Percentiles rank a stretch among this genome's conserved stretches.
phyloP scores from a whole-genome alignment of 2,329 filamentous ascomycete species.

The Helicocarpus griseus region DNA sequence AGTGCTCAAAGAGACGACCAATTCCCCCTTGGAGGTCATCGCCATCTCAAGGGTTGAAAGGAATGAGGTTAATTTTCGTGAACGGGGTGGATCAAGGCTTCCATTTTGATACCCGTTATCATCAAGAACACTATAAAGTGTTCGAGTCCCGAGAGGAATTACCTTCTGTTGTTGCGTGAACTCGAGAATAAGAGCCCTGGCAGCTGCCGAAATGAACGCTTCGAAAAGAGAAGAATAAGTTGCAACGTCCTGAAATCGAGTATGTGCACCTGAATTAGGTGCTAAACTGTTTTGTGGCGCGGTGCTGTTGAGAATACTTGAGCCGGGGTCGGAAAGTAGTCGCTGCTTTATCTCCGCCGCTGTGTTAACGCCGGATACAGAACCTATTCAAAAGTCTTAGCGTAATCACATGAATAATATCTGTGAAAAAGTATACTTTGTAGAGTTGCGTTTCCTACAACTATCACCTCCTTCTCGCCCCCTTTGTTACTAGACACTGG shows the following conservation, averaged over 20 bases:
- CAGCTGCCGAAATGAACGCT: conserved; percentile 31
- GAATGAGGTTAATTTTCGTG: conserved; percentile 2
- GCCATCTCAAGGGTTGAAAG: conserved; percentile 29
- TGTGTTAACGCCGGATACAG: conserved; percentile 26
- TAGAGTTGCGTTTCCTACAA: conserved; percentile 1
- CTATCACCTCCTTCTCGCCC: conserved; percentile 10
- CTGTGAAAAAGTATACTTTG: neutral
- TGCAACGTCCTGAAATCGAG: neutral
- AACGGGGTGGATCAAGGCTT: conserved; percentile 17
- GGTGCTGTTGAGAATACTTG: conserved; percentile 9
- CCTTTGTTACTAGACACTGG: conserved; percentile 19
- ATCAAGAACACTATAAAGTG: conserved; percentile 28
- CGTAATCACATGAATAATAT: neutral
- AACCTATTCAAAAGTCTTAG: conserved; percentile 17
- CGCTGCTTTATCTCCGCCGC: conserved; percentile 27
- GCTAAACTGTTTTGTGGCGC: neutral
- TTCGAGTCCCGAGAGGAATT: conserved; percentile 32
- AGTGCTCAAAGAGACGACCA: conserved; percentile 28
- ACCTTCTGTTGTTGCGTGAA: conserved; percentile 26
- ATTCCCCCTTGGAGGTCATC: conserved; percentile 26
- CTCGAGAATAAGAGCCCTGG: conserved; percentile 28
- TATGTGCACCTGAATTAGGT: neutral
- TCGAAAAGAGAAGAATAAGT: conserved; percentile 25
- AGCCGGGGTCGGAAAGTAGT: conserved; percentile 23
- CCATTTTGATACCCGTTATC: conserved; percentile 21